These are phyloP conservation scores for Umbelopsis vinacea DNA, from an alignment of 192 early-diverging fungal genomes.

Conservation along the genomic window DNA sequence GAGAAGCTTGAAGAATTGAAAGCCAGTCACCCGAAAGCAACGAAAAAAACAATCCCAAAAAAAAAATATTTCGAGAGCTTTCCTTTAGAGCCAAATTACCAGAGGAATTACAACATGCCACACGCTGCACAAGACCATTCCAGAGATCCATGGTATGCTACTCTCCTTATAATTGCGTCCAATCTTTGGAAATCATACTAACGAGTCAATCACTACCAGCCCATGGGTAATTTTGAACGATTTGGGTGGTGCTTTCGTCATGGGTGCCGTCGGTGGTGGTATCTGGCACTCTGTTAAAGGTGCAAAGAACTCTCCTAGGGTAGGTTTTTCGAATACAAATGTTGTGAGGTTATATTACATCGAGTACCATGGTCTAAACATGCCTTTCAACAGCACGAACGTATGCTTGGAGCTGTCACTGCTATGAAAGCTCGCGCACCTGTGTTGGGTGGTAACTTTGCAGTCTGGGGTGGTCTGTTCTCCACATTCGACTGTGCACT, in stretches of 20 bases:
- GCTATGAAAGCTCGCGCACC: conserved; percentile 94
- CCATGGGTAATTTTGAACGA: conserved; percentile 89
- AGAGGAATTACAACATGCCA: conserved; percentile 47
- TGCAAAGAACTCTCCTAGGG: conserved; percentile 95
- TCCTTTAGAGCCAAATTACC: not conserved
- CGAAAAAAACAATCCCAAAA: conserved; percentile 1
- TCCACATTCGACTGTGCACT: conserved; percentile 96
- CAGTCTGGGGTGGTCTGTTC: conserved; percentile 99
- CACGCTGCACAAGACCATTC: conserved; percentile 55
- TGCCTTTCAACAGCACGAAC: conserved; percentile 70
- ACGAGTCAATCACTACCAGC: conserved; percentile 36
- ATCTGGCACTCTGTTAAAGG: conserved; percentile 99
- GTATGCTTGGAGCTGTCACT: conserved; percentile 83
- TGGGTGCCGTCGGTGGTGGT: conserved; percentile 96
- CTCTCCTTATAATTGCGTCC: not conserved
- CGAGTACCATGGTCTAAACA: not conserved
- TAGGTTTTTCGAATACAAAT: conserved; percentile 36
- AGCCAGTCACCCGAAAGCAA: not conserved
- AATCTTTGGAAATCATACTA: not conserved
- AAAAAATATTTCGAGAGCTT: conserved; percentile 17
- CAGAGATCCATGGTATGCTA: conserved; percentile 58
- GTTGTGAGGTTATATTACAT: not conserved
- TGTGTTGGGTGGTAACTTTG: conserved; percentile 97
- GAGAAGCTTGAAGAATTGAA: not conserved
- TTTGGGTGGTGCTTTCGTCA: conserved; percentile 86